Conservation (phyloP, 495 filamentous ascomycete species). For the Neurospora sp. region DNA sequence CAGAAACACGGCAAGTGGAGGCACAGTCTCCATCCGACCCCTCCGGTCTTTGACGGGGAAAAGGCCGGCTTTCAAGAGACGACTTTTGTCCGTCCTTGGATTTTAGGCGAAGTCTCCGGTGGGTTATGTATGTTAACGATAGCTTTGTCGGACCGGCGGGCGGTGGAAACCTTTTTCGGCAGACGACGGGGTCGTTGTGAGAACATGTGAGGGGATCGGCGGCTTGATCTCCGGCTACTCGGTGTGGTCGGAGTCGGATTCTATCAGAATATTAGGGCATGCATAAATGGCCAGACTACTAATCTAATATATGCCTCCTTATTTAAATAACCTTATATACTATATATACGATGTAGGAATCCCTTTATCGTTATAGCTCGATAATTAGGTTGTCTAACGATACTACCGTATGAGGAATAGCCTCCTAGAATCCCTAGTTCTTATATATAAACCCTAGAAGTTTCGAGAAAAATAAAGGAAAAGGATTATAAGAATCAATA, state of each 20-base stretch:
- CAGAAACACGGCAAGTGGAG: background rate
- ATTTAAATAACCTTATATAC: too few species aligned
- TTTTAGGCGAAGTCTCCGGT: background rate
- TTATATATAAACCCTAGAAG: too few species aligned
- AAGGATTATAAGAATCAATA: too few species aligned
- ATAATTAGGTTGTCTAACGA: too few species aligned
- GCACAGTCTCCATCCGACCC: background rate
- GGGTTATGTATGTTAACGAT: background rate
- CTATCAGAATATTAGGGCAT: too few species aligned
- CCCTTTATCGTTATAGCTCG: too few species aligned
- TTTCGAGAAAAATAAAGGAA: too few species aligned
- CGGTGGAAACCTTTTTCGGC: background rate
- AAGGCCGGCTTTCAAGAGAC: background rate
- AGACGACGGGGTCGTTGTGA: background rate
- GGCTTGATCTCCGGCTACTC: background rate
- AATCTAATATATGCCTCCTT: too few species aligned
- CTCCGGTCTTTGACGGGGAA: background rate
- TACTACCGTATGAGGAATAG: too few species aligned
- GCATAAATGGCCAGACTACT: too few species aligned
- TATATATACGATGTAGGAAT: too few species aligned
- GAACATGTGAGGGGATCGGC: background rate
- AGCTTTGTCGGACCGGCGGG: background rate
- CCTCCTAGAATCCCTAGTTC: too few species aligned
- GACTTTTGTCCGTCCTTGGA: background rate
- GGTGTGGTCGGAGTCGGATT: background rate